Evolutionary conservation across 2,329 filamentous ascomycete genomes (phyloP).

Genomic region (Amauroascus niger): DNA sequence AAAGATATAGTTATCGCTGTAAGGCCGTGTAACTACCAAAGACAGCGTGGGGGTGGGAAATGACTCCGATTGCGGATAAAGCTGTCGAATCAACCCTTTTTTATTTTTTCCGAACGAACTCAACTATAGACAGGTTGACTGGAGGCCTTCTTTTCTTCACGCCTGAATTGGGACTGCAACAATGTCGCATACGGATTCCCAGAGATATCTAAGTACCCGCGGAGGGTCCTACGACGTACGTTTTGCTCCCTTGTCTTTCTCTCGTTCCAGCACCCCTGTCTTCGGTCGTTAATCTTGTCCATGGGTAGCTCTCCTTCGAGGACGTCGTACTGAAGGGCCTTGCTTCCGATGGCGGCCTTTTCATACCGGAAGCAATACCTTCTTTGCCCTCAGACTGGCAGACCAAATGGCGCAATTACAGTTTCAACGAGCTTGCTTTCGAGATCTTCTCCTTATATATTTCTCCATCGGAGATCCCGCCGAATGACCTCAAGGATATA

Average conservation of each 20-base stretch:
- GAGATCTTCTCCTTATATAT: constrained; percentile 65
- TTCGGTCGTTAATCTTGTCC: background rate
- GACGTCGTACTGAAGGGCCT: constrained; percentile 83
- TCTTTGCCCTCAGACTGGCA: constrained; percentile 53
- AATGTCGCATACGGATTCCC: constrained; percentile 34
- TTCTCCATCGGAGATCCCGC: constrained; percentile 65
- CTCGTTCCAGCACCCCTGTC: background rate
- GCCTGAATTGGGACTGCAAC: background rate
- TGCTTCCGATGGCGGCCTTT: constrained; percentile 76
- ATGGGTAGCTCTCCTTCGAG: constrained; percentile 62
- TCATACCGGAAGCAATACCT: constrained; percentile 77
- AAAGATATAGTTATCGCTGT: background rate
- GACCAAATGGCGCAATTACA: constrained; percentile 62
- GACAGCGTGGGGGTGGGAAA: background rate
- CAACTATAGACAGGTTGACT: no score
- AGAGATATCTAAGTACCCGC: constrained; percentile 53
- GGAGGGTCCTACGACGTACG: constrained; percentile 54
- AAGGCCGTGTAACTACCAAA: background rate
- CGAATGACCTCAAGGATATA: constrained; percentile 70
- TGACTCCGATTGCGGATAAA: constrained; percentile 9
- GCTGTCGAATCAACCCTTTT: background rate
- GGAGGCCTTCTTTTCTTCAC: background rate
- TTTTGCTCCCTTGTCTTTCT: constrained; percentile 11
- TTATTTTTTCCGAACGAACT: no score
- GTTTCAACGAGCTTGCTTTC: constrained; percentile 44